Base-by-base conservation (phyloP, 306 rosid genomes). In the Inga oerstediana region DNA sequence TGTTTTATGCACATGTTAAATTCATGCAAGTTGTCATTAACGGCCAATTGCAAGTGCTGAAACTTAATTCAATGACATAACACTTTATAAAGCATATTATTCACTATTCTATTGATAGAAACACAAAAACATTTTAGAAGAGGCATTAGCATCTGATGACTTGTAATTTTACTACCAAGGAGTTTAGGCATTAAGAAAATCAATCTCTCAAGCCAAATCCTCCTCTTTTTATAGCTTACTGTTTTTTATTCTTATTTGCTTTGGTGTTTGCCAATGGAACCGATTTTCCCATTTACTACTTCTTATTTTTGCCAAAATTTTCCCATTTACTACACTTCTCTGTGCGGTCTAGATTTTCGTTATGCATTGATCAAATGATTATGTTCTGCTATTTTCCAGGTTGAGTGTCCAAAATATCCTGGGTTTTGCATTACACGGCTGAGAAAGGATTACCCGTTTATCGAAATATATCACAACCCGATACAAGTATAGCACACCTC, bases 351-450 rank as follows among this genome's bases (percentile, higher is more conserved):
- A 48, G 27, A 58, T 64, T 79, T 35, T 65, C 35, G 22, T 30
- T 70, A 75, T 43, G 17, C 44, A 13, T 16, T 80, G 81, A 66
- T 75, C 54, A 75, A 74, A 8, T 66, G 56, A 30, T 75, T 74
- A 52, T 76, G 79, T 73, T 74, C n/a, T 85, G 65, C 72, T 79
- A 75, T 75, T 75, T 90, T 88, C 59, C 94, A 93, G 99, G 99
- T 96, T 80, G 98, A 96, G 81, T 96, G 99, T 85, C 98, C 99
- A 78, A 96, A 96, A 79, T 96, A 91, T 84, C 99, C 99, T 54
- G 99, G 98, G 64, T 93, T 96, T 85, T 92, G 99, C 82, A 86
- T 93, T 37, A 86, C 94, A 32, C 93, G 99, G 72, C 97, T 92
- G 92, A 93, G 78, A 84, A 96, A 78, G 70, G 99, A 96, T 87